phyloP scores from a whole-genome alignment of 306 rosid species.

The Trifolium repens region DNA sequence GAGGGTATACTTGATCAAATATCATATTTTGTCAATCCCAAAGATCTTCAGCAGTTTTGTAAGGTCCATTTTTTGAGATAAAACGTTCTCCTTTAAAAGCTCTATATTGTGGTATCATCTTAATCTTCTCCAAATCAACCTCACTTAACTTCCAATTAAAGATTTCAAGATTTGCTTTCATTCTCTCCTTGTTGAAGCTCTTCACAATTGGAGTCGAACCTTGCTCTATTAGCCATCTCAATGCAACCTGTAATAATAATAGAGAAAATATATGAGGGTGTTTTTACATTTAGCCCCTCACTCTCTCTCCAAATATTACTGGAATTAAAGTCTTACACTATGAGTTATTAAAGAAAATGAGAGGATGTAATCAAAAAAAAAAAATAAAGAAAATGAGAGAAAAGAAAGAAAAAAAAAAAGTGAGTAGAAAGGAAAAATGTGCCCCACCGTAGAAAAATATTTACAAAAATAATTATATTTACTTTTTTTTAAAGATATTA shows the following conservation, averaged over 20 bases:
- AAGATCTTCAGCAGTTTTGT: slow-evolving; percentile 49
- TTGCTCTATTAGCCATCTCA: slow-evolving; percentile 55
- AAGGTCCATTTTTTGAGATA: slow-evolving; percentile 52
- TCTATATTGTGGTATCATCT: slow-evolving; percentile 49
- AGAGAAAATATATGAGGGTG: background rate
- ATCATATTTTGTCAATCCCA: slow-evolving; percentile 43
- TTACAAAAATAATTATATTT: no score
- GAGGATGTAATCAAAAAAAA: no score
- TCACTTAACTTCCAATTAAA: slow-evolving; percentile 55
- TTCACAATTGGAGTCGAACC: slow-evolving; percentile 48
- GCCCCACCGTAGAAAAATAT: no score
- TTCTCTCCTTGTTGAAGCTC: slow-evolving; percentile 60
- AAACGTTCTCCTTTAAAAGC: slow-evolving; percentile 33
- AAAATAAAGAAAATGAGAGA: no score
- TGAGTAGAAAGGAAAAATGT: no score
- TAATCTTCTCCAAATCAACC: slow-evolving; percentile 46
- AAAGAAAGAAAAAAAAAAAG: no score
- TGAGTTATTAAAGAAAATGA: no score
- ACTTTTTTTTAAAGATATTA: no score
- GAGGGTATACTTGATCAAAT: background rate
- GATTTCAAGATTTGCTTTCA: slow-evolving; percentile 52
- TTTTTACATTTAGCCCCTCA: no score
- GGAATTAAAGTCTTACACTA: no score
- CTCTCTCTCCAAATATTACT: no score
- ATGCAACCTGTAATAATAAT: slow-evolving; percentile 45